Evolutionary conservation across 2,329 filamentous ascomycete species (phyloP).

Genomic region (Aaosphaeria arxii): DNA sequence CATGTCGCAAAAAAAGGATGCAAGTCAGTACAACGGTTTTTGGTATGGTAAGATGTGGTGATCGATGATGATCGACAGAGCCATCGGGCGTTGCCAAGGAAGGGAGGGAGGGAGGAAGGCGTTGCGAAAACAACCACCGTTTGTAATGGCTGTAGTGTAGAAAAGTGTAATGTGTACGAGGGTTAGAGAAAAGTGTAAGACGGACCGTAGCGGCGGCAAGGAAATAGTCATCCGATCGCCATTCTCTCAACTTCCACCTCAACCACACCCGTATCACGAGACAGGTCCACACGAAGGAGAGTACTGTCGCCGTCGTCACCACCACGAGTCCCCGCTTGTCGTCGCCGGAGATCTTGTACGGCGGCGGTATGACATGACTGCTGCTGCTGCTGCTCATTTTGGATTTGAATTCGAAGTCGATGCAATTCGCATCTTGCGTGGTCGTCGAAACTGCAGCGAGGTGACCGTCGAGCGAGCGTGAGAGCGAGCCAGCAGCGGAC

Average conservation of each 20-base stretch:
- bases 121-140: too few relatives aligned
- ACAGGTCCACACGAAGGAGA: slow-evolving; percentile 29
- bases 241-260: slow-evolving; percentile 23
- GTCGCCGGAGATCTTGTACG: slow-evolving; percentile 24
- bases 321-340: slow-evolving; percentile 35
- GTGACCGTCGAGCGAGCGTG: too few relatives aligned
- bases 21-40: too few relatives aligned
- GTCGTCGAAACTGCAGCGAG: too few relatives aligned
- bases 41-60: too few relatives aligned
- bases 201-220: slow-evolving; percentile 20
- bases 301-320: slow-evolving; percentile 21
- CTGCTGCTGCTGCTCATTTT: slow-evolving; percentile 17
- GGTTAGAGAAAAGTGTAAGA: background rate
- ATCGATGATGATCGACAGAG: too few relatives aligned
- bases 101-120: too few relatives aligned
- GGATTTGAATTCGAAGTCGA: slow-evolving; percentile 9
- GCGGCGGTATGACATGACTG: background rate
- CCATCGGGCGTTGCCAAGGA: too few relatives aligned
- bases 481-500: too few relatives aligned
- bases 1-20: too few relatives aligned
- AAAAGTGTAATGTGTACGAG: too few relatives aligned
- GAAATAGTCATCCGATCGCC: slow-evolving; percentile 30
- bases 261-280: slow-evolving; percentile 28
- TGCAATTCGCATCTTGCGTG: background rate
- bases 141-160: too few relatives aligned